A percentile compares a stretch with the other conserved stretches of the same genome.
Conservation (phyloP, 2,329 filamentous ascomycete genomes). For the Knufia fluminis region DNA sequence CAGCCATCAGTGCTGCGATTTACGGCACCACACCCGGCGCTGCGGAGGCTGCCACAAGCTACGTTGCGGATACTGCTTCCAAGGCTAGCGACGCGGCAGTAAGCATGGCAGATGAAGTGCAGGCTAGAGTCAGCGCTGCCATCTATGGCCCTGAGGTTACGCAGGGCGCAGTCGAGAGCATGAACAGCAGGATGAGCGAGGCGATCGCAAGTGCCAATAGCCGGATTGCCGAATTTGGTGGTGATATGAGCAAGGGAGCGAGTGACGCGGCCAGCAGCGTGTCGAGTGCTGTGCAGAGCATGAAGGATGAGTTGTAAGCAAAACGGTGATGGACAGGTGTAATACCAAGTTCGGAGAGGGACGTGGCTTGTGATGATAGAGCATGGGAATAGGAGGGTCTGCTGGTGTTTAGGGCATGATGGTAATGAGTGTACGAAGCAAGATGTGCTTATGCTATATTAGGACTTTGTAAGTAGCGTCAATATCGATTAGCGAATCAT, state of each 20-base stretch:
- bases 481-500: too few relatives aligned
- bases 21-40: slow-evolving; percentile 42
- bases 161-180: slow-evolving; percentile 29
- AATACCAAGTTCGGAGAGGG: slow-evolving; percentile 43
- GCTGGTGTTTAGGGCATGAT: too few relatives aligned
- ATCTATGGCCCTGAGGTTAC: slow-evolving; percentile 37
- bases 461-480: too few relatives aligned
- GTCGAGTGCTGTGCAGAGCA: slow-evolving; percentile 31
- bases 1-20: slow-evolving; percentile 47
- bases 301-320: slow-evolving; percentile 48
- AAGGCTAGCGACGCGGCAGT: slow-evolving; percentile 21
- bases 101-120: slow-evolving; percentile 17
- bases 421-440: too few relatives aligned
- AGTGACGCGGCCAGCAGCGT: slow-evolving; percentile 37
- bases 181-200: slow-evolving; percentile 24
- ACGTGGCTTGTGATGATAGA: too few relatives aligned
- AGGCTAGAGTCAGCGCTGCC: slow-evolving; percentile 32
- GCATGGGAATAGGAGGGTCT: slow-evolving; percentile 14
- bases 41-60: slow-evolving; percentile 38
- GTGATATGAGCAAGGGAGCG: slow-evolving; percentile 31
- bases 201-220: slow-evolving; percentile 31
- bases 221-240: slow-evolving; percentile 24
- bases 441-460: too few relatives aligned
- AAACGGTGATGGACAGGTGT: too few relatives aligned
- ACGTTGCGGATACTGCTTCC: slow-evolving; percentile 34